Percentiles rank a stretch among this genome's conserved stretches.
phyloP scores from a whole-genome alignment of 2,329 filamentous ascomycete species.

The Aspergillus novofumigatus region DNA sequence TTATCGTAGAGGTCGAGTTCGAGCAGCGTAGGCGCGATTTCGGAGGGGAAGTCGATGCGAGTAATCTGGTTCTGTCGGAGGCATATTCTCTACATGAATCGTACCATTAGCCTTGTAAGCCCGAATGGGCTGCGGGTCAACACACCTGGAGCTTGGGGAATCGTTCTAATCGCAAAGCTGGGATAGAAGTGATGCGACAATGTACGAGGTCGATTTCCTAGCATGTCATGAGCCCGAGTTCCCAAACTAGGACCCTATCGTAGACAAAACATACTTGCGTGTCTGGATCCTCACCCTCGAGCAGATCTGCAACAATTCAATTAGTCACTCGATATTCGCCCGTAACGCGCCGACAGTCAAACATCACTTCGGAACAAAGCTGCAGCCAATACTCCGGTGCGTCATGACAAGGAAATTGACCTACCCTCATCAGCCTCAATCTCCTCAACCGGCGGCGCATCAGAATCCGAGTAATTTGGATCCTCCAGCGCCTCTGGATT shows the following conservation, averaged over 20 bases:
- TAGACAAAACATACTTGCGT: conserved; percentile 41
- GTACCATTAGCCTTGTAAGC: background rate
- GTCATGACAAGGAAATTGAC: background rate
- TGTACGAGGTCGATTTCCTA: conserved; percentile 89
- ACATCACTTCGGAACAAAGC: background rate
- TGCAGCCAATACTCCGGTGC: background rate
- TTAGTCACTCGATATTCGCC: conserved; percentile 3
- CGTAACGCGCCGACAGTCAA: background rate
- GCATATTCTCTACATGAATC: conserved; percentile 60
- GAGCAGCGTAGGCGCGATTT: conserved; percentile 62
- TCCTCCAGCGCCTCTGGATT: conserved; percentile 83
- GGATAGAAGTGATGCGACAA: conserved; percentile 73
- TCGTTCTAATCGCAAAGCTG: conserved; percentile 73
- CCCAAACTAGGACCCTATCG: background rate
- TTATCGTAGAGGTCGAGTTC: conserved; percentile 98
- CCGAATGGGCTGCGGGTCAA: background rate
- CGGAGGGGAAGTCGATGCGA: conserved; percentile 68
- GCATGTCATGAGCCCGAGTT: conserved; percentile 10
- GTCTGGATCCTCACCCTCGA: conserved; percentile 55
- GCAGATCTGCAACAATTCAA: conserved; percentile 44
- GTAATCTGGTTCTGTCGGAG: conserved; percentile 90
- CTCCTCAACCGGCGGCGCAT: conserved; percentile 64
- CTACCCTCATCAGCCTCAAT: conserved; percentile 78
- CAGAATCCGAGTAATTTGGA: conserved; percentile 75
- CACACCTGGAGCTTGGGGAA: conserved; percentile 67